Evolutionary conservation across 2,329 filamentous ascomycete genomes (phyloP).

Genomic region (Paracamarosporium sp.): DNA sequence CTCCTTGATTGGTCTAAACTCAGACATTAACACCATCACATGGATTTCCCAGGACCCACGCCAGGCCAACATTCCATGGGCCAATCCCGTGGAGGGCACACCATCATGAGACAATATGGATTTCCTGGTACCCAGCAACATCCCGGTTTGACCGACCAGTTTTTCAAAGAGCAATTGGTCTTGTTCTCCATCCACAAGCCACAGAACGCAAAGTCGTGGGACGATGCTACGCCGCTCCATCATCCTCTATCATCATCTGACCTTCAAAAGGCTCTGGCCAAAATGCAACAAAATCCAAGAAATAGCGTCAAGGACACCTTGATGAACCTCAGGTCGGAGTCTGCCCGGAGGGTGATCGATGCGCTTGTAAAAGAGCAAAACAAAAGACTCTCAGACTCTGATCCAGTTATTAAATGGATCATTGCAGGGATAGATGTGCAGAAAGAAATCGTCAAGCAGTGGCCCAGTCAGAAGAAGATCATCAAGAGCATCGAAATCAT

Average conservation of each 20-base stretch:
- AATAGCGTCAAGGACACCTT: slow-evolving; percentile 25
- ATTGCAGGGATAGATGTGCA: slow-evolving; percentile 37
- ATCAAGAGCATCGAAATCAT: slow-evolving; percentile 36
- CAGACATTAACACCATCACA: neutral
- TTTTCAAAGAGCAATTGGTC: slow-evolving; percentile 25
- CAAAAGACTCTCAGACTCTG: slow-evolving; percentile 23
- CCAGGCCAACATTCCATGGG: neutral
- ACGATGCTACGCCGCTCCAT: slow-evolving; percentile 29
- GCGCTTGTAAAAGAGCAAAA: slow-evolving; percentile 38
- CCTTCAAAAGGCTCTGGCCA: slow-evolving; percentile 27
- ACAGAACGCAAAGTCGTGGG: slow-evolving; percentile 29
- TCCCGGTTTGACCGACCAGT: neutral
- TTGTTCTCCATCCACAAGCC: slow-evolving; percentile 35
- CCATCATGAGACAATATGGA: neutral
- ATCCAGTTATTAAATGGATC: slow-evolving; percentile 30
- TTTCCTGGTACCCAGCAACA: neutral
- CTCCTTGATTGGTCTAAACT: neutral
- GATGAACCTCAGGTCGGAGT: slow-evolving; percentile 32
- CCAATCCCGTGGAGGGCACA: neutral
- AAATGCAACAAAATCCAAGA: slow-evolving; percentile 24
- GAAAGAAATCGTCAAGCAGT: slow-evolving; percentile 16
- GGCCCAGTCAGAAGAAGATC: slow-evolving; percentile 1
- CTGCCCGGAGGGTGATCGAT: slow-evolving; percentile 31
- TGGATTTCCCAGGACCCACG: neutral
- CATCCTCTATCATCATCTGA: slow-evolving; percentile 29